These are phyloP conservation scores for Aristolochia fimbriata DNA, from an alignment of 164 flowering plant species.

Conservation along the genomic window DNA sequence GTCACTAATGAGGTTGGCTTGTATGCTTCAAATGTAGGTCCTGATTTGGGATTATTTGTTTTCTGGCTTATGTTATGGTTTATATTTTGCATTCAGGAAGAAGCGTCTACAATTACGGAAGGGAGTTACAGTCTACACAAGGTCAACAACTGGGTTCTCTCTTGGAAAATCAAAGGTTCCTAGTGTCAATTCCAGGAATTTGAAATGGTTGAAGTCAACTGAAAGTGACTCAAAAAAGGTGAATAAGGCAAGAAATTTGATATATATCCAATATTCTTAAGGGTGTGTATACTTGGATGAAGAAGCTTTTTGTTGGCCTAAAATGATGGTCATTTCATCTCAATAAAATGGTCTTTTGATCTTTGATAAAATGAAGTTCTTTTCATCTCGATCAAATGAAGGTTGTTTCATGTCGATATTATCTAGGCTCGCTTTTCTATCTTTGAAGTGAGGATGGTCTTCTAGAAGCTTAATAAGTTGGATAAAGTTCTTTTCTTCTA, in stretches of 20 bases:
- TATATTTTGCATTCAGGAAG: conserved; percentile 26
- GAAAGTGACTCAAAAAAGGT: conserved; percentile 69
- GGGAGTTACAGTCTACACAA: conserved; percentile 68
- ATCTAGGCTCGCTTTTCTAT: no score
- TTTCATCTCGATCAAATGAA: no score
- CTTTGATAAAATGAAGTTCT: no score
- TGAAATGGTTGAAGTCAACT: conserved; percentile 95
- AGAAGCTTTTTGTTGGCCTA: no score
- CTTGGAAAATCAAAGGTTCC: conserved; percentile 72
- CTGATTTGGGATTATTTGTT: not conserved
- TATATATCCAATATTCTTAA: no score
- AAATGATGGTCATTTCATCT: no score
- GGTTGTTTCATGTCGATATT: no score
- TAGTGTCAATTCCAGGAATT: conserved; percentile 67
- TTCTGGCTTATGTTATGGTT: not conserved
- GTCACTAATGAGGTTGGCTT: conserved; percentile 37
- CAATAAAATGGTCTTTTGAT: no score
- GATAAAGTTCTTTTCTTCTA: no score
- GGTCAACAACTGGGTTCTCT: conserved; percentile 74
- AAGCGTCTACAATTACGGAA: conserved; percentile 51
- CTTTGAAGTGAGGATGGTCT: no score
- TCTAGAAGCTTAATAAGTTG: no score
- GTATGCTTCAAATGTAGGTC: not conserved
- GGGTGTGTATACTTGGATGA: no score
- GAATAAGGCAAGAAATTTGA: conserved; percentile 79